Conservation (phyloP, 2,329 filamentous ascomycete species). For the Fulvia fulva region DNA sequence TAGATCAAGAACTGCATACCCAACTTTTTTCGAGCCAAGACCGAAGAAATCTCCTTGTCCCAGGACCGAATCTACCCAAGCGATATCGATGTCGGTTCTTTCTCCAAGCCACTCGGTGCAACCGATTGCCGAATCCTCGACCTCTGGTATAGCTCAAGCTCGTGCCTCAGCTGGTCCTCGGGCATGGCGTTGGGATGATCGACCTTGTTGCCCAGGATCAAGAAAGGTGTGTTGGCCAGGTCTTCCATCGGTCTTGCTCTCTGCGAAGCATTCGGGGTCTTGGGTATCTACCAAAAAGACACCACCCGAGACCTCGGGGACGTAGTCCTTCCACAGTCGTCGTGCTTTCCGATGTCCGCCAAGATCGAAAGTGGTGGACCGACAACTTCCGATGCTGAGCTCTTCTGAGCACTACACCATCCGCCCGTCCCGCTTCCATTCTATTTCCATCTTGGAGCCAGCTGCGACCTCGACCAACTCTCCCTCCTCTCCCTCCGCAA, state of each 20-base stretch:
- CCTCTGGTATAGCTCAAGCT: slow-evolving; percentile 91
- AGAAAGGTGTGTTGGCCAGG: slow-evolving; percentile 88
- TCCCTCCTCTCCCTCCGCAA: neutral
- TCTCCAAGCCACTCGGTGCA: too few relatives aligned
- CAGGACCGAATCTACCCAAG: too few relatives aligned
- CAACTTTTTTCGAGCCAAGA: neutral
- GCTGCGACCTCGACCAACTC: neutral
- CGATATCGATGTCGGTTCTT: too few relatives aligned
- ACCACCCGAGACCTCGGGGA: slow-evolving; percentile 92
- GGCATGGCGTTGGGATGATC: slow-evolving; percentile 93
- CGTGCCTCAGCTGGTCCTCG: slow-evolving; percentile 90
- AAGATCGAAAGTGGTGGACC: slow-evolving; percentile 88
- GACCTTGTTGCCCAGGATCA: slow-evolving; percentile 98
- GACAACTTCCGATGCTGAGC: slow-evolving; percentile 75
- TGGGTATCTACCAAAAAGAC: slow-evolving; percentile 98
- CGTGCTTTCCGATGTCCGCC: slow-evolving; percentile 93
- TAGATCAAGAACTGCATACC: neutral
- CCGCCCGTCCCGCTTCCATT: neutral
- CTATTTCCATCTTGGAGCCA: neutral
- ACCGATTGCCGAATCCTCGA: too few relatives aligned
- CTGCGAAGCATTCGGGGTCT: slow-evolving; percentile 88
- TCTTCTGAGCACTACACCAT: slow-evolving; percentile 69
- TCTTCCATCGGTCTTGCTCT: slow-evolving; percentile 99
- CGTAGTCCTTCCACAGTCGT: slow-evolving; percentile 94
- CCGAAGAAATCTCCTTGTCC: too few relatives aligned